phyloP scores from a whole-genome alignment of 352 stramenopile genomes.

The Globisporangium perplexum region DNA sequence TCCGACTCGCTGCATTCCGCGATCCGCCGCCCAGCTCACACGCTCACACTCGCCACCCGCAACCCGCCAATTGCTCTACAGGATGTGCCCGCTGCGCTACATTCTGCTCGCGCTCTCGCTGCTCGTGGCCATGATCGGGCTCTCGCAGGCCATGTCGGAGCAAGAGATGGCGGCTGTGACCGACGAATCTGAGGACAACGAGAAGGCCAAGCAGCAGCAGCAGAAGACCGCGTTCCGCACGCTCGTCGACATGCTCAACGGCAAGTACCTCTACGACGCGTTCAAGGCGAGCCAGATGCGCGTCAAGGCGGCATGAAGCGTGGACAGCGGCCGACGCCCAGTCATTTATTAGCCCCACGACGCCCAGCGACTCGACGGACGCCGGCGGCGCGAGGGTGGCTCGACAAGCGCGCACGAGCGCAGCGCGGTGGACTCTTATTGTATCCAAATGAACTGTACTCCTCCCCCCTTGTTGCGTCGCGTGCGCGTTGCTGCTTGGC shows the following conservation, averaged over 20 bases:
- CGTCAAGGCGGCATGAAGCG: constrained; percentile 47
- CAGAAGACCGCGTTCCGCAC: constrained; percentile 59
- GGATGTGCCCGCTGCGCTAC: constrained; percentile 85
- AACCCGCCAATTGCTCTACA: too few species aligned
- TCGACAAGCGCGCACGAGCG: neutral
- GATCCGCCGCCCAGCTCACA: constrained; percentile 2
- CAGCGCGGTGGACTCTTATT: neutral
- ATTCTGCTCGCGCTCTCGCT: constrained; percentile 81
- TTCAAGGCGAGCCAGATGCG: constrained; percentile 57
- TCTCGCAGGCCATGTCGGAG: constrained; percentile 74
- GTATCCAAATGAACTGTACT: neutral
- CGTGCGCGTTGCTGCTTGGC: too few species aligned
- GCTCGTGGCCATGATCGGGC: constrained; percentile 76
- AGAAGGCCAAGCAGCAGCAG: constrained; percentile 34
- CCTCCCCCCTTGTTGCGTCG: neutral
- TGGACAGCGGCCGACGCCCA: neutral
- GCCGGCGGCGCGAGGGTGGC: too few species aligned
- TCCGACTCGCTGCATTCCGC: too few species aligned
- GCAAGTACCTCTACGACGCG: constrained; percentile 84
- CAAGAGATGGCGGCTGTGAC: constrained; percentile 51
- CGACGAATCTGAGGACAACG: constrained; percentile 56
- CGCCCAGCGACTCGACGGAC: neutral
- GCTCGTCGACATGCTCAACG: constrained; percentile 85
- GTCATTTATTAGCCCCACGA: constrained; percentile 10
- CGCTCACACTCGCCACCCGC: neutral